Percentiles rank a stretch among this genome's conserved stretches.
These are phyloP conservation scores for Penicillium parvum DNA, from an alignment of 495 filamentous ascomycete species.

Conservation along the genomic window DNA sequence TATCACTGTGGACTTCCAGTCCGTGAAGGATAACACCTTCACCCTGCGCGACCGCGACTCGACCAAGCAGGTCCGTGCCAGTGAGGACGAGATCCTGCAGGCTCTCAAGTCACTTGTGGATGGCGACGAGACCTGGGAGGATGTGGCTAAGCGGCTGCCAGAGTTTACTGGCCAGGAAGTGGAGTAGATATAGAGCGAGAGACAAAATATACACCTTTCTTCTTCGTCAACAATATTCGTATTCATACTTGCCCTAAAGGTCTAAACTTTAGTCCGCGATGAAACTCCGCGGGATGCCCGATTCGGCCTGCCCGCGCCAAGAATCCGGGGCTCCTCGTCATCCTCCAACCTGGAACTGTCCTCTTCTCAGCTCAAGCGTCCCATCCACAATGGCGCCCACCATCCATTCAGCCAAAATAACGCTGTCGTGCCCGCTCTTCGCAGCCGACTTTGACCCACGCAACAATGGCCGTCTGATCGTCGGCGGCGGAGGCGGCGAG, in stretches of 20 bases:
- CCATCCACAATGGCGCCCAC: slow-evolving; percentile 44
- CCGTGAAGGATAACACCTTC: slow-evolving; percentile 60
- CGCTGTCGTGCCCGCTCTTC: slow-evolving; percentile 83
- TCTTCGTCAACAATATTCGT: slow-evolving; percentile 1
- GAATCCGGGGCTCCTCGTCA: slow-evolving; percentile 29
- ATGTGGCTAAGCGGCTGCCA: slow-evolving; percentile 56
- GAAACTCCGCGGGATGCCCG: slow-evolving; percentile 13
- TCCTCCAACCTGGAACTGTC: slow-evolving; percentile 21
- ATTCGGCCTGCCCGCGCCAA: slow-evolving; percentile 28
- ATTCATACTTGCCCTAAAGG: neutral
- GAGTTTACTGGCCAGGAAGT: slow-evolving; percentile 66
- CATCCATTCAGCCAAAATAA: slow-evolving; percentile 59
- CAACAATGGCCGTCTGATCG: slow-evolving; percentile 67
- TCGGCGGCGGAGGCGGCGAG: slow-evolving; percentile 89
- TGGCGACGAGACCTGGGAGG: slow-evolving; percentile 61
- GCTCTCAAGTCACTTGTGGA: slow-evolving; percentile 58
- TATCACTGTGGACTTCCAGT: slow-evolving; percentile 68
- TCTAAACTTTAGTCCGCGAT: too few species aligned
- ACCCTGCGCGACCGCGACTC: slow-evolving; percentile 66
- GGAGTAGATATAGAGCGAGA: slow-evolving; percentile 36
- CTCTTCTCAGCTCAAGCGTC: slow-evolving; percentile 15
- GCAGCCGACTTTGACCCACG: slow-evolving; percentile 83
- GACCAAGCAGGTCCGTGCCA: slow-evolving; percentile 63
- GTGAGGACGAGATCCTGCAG: slow-evolving; percentile 60
- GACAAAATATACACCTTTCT: slow-evolving; percentile 21